A percentile compares a stretch with the other conserved stretches of the same genome.
Evolutionary conservation across 148 eudicot species (phyloP).

Genomic region (Pouteria glomerata): DNA sequence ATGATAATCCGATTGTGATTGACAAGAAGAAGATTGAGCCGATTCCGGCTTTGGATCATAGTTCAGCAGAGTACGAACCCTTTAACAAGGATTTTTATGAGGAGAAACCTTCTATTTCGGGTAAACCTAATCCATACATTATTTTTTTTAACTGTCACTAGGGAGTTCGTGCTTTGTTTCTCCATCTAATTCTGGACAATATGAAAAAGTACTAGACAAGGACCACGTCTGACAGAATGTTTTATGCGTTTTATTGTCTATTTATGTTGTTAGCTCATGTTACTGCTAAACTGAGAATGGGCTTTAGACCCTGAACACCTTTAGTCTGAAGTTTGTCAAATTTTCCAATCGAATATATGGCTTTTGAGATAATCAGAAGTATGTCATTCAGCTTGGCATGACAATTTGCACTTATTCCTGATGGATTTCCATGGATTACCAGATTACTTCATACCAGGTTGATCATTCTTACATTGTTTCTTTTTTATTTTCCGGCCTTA

Average conservation of each 20-base stretch:
- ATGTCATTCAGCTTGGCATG: constrained; percentile 1
- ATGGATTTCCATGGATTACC: not conserved
- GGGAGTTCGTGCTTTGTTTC: not conserved
- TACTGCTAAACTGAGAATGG: not conserved
- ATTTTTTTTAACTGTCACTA: not conserved
- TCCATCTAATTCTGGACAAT: not conserved
- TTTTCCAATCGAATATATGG: no score
- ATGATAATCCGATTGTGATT: constrained; percentile 79
- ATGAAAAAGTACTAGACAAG: not conserved
- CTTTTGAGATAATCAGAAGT: no score
- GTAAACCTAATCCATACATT: constrained; percentile 18
- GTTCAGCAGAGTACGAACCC: constrained; percentile 61
- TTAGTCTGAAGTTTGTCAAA: no score
- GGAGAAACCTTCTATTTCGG: constrained; percentile 83
- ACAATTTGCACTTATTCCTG: not conserved
- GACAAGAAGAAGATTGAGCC: constrained; percentile 96
- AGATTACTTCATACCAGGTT: not conserved
- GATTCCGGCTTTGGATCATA: constrained; percentile 78
- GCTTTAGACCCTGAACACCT: not conserved
- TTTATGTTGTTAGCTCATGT: not conserved
- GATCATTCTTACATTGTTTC: not conserved
- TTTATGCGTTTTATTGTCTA: not conserved
- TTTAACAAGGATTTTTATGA: constrained; percentile 92
- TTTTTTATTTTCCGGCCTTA: not conserved
- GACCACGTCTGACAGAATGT: not conserved